These are phyloP conservation scores for Endoconidiophora polonica DNA, from an alignment of 2,329 filamentous ascomycete genomes.

Conservation along the genomic window DNA sequence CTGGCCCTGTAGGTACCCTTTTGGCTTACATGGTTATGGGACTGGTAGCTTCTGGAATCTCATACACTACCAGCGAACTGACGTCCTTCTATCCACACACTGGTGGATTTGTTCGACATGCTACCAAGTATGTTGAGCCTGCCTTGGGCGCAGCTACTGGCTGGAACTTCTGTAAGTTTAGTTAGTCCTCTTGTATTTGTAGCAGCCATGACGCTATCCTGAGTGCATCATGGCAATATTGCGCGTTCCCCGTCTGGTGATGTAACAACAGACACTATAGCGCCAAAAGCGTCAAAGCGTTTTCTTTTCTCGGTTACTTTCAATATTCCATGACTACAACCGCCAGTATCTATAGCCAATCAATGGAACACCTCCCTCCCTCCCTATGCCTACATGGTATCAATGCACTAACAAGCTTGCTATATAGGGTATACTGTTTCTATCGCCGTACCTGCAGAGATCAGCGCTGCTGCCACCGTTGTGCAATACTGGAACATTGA, in stretches of 20 bases:
- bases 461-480: constrained; percentile 24
- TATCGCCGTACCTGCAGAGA: constrained; percentile 23
- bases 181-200: neutral
- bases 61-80: constrained; percentile 26
- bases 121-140: constrained; percentile 19
- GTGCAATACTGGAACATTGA: constrained; percentile 22
- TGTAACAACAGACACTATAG: no score
- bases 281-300: no score
- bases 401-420: constrained; percentile 16
- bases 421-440: constrained; percentile 30
- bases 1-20: constrained; percentile 26
- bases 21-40: constrained; percentile 27
- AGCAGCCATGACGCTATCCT: neutral
- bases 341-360: no score
- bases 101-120: constrained; percentile 19
- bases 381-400: no score
- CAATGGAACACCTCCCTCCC: no score
- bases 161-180: constrained; percentile 8
- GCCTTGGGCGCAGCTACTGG: constrained; percentile 17
- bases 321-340: no score
- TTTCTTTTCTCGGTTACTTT: no score
- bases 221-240: no score
- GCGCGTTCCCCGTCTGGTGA: no score
- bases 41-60: constrained; percentile 38
- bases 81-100: constrained; percentile 18